Percentiles rank a stretch among this genome's conserved stretches.
These are phyloP conservation scores for Balamuthia mandrillaris DNA, from an alignment of 208 protist species.

Conservation along the genomic window DNA sequence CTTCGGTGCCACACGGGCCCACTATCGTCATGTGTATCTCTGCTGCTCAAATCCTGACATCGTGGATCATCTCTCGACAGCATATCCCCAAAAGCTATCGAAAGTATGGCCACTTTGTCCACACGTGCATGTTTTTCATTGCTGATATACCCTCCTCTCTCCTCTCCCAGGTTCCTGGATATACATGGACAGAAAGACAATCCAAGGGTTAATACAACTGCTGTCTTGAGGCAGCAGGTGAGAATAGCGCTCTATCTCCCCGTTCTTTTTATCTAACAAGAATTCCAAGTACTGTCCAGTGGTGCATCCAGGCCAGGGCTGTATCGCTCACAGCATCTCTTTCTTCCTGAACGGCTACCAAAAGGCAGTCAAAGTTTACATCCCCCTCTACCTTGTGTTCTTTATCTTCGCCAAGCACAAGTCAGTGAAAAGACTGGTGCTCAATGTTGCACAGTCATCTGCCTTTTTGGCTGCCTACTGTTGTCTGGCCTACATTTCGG, in stretches of 20 bases:
- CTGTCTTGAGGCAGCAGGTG: too few relatives aligned
- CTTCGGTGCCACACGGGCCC: not conserved
- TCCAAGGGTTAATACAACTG: too few relatives aligned
- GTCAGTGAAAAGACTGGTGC: not conserved
- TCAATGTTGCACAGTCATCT: not conserved
- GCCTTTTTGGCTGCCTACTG: slow-evolving; percentile 13
- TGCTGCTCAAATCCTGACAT: not conserved
- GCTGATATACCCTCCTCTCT: too few relatives aligned
- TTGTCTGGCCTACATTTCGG: not conserved
- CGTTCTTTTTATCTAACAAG: too few relatives aligned
- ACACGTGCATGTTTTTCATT: too few relatives aligned
- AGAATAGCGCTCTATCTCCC: too few relatives aligned
- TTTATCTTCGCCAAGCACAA: not conserved
- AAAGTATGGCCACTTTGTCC: too few relatives aligned
- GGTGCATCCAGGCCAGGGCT: too few relatives aligned
- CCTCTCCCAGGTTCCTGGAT: too few relatives aligned
- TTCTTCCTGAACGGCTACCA: not conserved
- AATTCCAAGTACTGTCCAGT: too few relatives aligned
- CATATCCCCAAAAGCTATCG: not conserved
- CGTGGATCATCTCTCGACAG: not conserved
- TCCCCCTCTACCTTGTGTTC: slow-evolving; percentile 14
- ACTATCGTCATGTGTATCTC: slow-evolving; percentile 14
- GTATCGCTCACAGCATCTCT: too few relatives aligned
- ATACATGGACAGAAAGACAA: too few relatives aligned
- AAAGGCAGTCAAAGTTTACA: not conserved